Evolutionary conservation across 2,329 filamentous ascomycete species (phyloP), one percentile per base, ranked within the genome.

Genomic region (Trichoderma sp.): DNA sequence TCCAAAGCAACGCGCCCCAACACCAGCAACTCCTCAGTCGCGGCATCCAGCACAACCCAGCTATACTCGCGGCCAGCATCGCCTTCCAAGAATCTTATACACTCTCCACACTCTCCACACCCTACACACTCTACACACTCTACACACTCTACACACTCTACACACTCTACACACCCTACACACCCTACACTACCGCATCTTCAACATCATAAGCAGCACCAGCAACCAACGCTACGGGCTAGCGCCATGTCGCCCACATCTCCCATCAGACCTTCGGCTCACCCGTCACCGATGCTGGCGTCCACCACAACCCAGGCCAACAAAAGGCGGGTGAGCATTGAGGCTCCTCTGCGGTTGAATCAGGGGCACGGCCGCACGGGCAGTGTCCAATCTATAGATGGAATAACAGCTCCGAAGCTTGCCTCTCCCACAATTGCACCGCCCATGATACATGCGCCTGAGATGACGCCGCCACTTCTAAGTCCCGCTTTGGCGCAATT

Each of bases 31-130:
- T 65, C 63, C 3, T 74, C 70, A 70, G 71, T 67, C 69, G 75
- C 69, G 22, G 69, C 27, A 22, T 35, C 64, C 35, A 70, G 70
- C 12, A 68, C 69, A 19, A 48, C 68, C 19, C 64, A 74, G 10
- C 61, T 75, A 2, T 70, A 75, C 2, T 79, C 81, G 48, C 80
- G 85, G 56, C 83, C 86, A 12, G 71, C 77, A 15, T 89, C 87
- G 4, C 87, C 87, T 3, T 77, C 80, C 35, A 89, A 86, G 72
- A 71, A 77, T 6, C 37, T 48, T 9, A 42, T 59, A 22, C 64
- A 67, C 9, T 60, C 71, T 71, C 52, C n/a, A 71, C 70, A n/a
- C n/a, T n/a, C n/a, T n/a, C n/a, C n/a, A n/a, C n/a, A n/a, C n/a
- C n/a, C n/a, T n/a, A n/a, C n/a, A 42, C 66, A 22, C 64, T 61